A percentile compares a stretch with the other conserved stretches of the same genome.
Conservation (phyloP, 306 rosid genomes). For the Carpinus viminea region DNA sequence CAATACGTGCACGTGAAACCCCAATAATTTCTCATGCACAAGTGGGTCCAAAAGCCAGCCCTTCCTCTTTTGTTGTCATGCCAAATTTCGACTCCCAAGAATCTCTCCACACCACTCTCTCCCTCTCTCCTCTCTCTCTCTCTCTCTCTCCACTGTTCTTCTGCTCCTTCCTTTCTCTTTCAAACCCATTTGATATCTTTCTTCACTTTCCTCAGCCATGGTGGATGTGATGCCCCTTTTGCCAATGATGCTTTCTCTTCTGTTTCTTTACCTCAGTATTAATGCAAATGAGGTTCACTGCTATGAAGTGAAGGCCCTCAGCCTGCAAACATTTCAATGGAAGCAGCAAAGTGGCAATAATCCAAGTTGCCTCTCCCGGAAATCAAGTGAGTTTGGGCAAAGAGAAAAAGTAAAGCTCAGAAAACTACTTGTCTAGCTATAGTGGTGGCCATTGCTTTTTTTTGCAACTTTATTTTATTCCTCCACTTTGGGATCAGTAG, state of each 20-base stretch:
- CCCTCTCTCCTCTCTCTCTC: conserved; percentile 20
- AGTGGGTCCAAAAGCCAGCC: conserved; percentile 74
- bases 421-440: background rate
- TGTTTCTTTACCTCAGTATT: conserved; percentile 37
- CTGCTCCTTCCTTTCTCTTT: conserved; percentile 5
- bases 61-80: conserved; percentile 75
- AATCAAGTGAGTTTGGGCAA: conserved; percentile 46
- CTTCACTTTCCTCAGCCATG: conserved; percentile 35
- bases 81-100: conserved; percentile 65
- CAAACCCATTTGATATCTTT: conserved; percentile 14
- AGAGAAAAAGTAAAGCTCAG: conserved; percentile 4
- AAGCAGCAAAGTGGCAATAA: conserved; percentile 18
- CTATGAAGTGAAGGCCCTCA: conserved; percentile 41
- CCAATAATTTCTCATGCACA: conserved; percentile 90
- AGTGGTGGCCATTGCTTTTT: conserved; percentile 8
- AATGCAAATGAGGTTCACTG: conserved; percentile 40
- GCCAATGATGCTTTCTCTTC: conserved; percentile 26
- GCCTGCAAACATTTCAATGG: conserved; percentile 36
- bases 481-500: conserved; percentile 47
- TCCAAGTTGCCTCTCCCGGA: conserved; percentile 31
- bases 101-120: conserved; percentile 34
- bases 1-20: conserved; percentile 55
- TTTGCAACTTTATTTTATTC: conserved; percentile 20
- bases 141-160: background rate
- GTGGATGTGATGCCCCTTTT: conserved; percentile 24